Evolutionary conservation across 345 rosid species (phyloP).

Genomic region (Sonneratia caseolaris): DNA sequence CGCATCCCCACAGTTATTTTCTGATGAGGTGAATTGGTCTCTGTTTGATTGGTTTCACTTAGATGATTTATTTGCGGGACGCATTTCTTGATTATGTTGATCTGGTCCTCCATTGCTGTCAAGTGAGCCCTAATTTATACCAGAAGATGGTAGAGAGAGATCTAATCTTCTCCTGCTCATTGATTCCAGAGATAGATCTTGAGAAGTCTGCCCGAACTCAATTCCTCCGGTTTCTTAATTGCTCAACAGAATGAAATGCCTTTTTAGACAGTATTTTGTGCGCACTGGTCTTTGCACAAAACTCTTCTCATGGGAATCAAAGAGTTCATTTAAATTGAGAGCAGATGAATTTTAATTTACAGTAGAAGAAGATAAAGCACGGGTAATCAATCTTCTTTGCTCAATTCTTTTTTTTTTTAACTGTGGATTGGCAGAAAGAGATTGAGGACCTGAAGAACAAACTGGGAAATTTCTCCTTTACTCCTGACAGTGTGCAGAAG

Average conservation of each 20-base stretch:
- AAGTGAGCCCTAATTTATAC: not conserved
- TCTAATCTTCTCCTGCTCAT: not conserved
- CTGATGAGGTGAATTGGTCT: not conserved
- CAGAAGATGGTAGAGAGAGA: not conserved
- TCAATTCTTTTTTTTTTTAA: not conserved
- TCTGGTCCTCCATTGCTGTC: not conserved
- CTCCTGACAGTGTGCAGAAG: slow-evolving; percentile 37
- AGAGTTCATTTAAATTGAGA: not conserved
- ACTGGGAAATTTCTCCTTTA: slow-evolving; percentile 29
- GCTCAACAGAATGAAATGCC: not conserved
- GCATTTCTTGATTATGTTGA: not conserved
- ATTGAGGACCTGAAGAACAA: slow-evolving; percentile 51
- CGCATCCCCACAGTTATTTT: not conserved
- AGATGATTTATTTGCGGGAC: not conserved
- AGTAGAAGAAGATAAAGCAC: not conserved
- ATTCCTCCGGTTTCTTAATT: not conserved
- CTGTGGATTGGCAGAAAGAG: slow-evolving; percentile 40
- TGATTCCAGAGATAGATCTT: not conserved
- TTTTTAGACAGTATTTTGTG: not conserved
- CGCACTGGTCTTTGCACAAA: not conserved
- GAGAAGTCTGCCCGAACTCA: not conserved
- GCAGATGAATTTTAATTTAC: not conserved
- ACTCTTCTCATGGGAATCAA: not conserved
- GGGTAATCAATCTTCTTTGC: not conserved
- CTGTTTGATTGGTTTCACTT: not conserved